Evolutionary conservation across 1,284 basidiomycete species (phyloP).

Genomic region (Sutorius eximius): DNA sequence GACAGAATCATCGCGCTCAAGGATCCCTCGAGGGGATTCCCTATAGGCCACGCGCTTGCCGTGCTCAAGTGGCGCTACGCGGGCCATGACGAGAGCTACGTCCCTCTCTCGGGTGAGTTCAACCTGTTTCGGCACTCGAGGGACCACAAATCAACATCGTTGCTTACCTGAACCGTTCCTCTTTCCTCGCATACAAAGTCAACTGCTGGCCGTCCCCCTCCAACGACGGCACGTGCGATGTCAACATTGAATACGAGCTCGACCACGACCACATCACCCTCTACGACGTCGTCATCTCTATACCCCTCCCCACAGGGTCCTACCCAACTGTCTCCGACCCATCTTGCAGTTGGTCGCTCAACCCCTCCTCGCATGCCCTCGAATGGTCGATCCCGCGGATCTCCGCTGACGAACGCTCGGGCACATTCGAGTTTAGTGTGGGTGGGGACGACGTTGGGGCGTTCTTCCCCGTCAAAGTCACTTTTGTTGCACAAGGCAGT

Average conservation of each 20-base stretch:
- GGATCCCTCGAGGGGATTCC: slow-evolving; percentile 82
- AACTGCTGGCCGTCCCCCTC: slow-evolving; percentile 96
- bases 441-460: slow-evolving; percentile 80
- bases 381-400: slow-evolving; percentile 80
- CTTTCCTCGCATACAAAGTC: slow-evolving; percentile 48
- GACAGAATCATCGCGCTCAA: slow-evolving; percentile 79
- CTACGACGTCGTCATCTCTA: slow-evolving; percentile 85
- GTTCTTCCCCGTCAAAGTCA: slow-evolving; percentile 92
- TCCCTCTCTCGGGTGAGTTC: slow-evolving; percentile 85
- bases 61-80: slow-evolving; percentile 93
- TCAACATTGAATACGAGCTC: slow-evolving; percentile 96
- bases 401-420: slow-evolving; percentile 61
- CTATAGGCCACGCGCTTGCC: slow-evolving; percentile 82
- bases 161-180: not conserved
- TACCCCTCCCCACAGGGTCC: slow-evolving; percentile 86
- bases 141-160: not conserved
- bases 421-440: slow-evolving; percentile 86
- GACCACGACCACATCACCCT: slow-evolving; percentile 81
- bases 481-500: slow-evolving; percentile 79
- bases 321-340: slow-evolving; percentile 79
- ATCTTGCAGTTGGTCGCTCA: slow-evolving; percentile 79
- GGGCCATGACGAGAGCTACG: slow-evolving; percentile 87
- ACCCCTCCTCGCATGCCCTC: slow-evolving; percentile 75
- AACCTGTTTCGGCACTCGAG: not conserved
- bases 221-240: slow-evolving; percentile 87